Base-by-base conservation (phyloP, 441 rosid genomes). In the Gossypium davidsonii region DNA sequence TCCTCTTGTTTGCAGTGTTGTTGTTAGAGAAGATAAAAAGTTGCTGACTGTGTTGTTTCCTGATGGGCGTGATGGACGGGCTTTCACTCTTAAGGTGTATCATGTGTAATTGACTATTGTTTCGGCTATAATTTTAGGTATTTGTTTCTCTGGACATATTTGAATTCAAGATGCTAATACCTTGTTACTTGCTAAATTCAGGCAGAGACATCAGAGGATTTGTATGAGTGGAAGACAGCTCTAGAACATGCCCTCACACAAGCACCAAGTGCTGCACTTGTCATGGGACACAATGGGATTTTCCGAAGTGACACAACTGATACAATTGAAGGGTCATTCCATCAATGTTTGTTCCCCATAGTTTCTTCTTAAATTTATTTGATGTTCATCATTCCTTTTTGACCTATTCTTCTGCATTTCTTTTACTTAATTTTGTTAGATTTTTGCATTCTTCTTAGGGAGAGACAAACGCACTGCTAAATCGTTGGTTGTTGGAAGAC, bases 21-120 rank as follows among this genome's bases (percentile, higher is more conserved):
- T 93, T 80, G 96, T 93, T 56, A 86, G 98, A 86, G 98, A 91
- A 83, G 98, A 95, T 77, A 95, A 95, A 76, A 95, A 91, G 73
- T 81, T 95, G 75, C 76, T 95, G 81, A 95, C 99, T 59, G 99
- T 95, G 52, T 82, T 95, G 74, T 93, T 95, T 83, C 99, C 99
- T 73, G 98, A 95, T 86, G 99, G 99, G 76, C 95, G 97, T 74
- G 99, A 92, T 86, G 98, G 99, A 57, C 90, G 99, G 85, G 99
- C 98, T 67, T 92, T 95, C 83, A 95, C 98, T 61, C 96, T 95
- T 77, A 95, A 95, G 99, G 99, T 92, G 83, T 75, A 76, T 79
- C 51, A 60, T 67, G 62, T 26, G 51, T 73, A 21, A 52, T 64
- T 77, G 26, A 44, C 44, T 61, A 58, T 83, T 70, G 34, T 77